phyloP scores from a whole-genome alignment of 148 eudicot genomes.

The Silene latifolia region DNA sequence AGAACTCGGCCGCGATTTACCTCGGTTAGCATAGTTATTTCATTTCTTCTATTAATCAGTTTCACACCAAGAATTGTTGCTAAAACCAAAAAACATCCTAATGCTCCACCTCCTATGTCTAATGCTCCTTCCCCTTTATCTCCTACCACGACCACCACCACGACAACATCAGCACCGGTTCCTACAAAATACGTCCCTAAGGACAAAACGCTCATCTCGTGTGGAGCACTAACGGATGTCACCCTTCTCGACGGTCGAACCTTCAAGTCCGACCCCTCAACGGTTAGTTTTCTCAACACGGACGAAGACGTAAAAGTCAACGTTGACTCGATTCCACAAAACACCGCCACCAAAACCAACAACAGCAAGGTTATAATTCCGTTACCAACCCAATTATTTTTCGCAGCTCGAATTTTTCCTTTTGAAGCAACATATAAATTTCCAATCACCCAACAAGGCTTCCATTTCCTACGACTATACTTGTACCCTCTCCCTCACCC shows the following conservation, averaged over 20 bases:
- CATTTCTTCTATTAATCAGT: conserved; percentile 17
- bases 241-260: conserved; percentile 55
- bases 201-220: conserved; percentile 52
- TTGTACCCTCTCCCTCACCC: conserved; percentile 53
- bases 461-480: conserved; percentile 51
- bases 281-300: conserved; percentile 48
- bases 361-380: background rate
- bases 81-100: background rate
- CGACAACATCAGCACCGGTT: conserved; percentile 4
- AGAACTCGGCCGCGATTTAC: background rate
- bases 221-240: conserved; percentile 40
- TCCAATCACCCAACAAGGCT: conserved; percentile 43
- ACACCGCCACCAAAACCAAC: conserved; percentile 4
- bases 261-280: conserved; percentile 61
- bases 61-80: conserved; percentile 1
- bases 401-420: conserved; percentile 47
- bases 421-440: conserved; percentile 40
- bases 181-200: conserved; percentile 34
- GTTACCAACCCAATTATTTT: conserved; percentile 27
- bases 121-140: conserved; percentile 16
- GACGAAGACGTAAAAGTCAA: conserved; percentile 50
- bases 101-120: conserved; percentile 10
- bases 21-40: conserved; percentile 12
- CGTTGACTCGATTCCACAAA: conserved; percentile 29
- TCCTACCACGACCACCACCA: conserved; percentile 3